Evolutionary conservation across 345 rosid species (phyloP).

Genomic region (Odontarrhena argentea): DNA sequence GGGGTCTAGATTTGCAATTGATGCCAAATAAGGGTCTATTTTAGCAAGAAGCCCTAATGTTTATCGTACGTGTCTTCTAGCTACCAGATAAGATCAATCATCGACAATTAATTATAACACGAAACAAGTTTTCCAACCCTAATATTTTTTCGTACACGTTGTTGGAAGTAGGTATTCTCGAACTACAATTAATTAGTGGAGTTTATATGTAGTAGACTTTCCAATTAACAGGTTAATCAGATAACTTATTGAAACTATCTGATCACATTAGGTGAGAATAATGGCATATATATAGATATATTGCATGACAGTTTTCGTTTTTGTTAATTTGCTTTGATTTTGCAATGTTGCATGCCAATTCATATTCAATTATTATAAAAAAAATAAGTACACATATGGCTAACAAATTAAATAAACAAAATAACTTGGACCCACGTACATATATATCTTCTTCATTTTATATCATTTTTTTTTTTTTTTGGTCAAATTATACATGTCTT

Average conservation of each 20-base stretch:
- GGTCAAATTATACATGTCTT: background rate
- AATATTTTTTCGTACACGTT: slow-evolving; percentile 10
- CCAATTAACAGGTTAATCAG: background rate
- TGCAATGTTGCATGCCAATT: background rate
- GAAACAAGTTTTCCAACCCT: background rate
- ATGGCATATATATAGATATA: background rate
- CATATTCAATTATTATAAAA: background rate
- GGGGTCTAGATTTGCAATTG: too few relatives aligned
- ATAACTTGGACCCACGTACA: slow-evolving; percentile 29
- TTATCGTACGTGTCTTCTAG: too few relatives aligned
- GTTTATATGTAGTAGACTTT: background rate
- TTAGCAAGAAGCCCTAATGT: too few relatives aligned
- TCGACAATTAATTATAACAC: background rate
- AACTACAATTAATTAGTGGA: background rate
- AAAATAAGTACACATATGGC: slow-evolving; percentile 9
- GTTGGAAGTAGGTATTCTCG: background rate
- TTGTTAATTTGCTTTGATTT: background rate
- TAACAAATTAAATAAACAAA: slow-evolving; percentile 3
- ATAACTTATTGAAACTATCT: slow-evolving; percentile 11
- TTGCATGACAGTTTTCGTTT: slow-evolving; percentile 1
- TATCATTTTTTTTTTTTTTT: background rate
- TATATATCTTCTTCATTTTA: slow-evolving; percentile 1
- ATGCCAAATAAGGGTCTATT: too few relatives aligned
- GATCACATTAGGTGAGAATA: slow-evolving; percentile 7
- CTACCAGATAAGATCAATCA: too few relatives aligned